phyloP scores from a whole-genome alignment of 2,329 filamentous ascomycete species.

The Microdochium nivale region DNA sequence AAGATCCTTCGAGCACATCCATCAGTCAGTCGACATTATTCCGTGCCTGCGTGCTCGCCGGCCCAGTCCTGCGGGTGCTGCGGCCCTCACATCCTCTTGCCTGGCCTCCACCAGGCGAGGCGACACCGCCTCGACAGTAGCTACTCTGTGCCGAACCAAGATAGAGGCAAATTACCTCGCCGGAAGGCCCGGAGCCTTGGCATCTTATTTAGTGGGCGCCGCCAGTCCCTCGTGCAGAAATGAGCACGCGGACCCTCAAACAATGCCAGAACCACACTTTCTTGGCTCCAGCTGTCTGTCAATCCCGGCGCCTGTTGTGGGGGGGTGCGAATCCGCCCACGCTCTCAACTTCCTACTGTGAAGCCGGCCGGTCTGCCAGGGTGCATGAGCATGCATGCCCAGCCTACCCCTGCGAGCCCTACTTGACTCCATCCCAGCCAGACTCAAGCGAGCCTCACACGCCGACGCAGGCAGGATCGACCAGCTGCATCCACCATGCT shows the following conservation, averaged over 20 bases:
- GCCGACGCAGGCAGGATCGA: too few relatives aligned
- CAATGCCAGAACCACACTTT: not conserved
- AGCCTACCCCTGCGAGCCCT: not conserved
- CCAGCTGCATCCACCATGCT: too few relatives aligned
- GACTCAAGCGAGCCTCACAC: not conserved
- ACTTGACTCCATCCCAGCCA: not conserved
- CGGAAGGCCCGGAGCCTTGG: too few relatives aligned
- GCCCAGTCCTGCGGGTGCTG: not conserved
- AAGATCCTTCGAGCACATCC: not conserved
- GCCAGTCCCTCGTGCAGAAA: too few relatives aligned
- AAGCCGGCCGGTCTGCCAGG: not conserved
- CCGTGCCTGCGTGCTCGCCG: not conserved
- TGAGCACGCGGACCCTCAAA: not conserved
- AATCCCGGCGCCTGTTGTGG: not conserved
- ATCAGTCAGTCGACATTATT: too few relatives aligned
- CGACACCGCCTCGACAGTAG: too few relatives aligned
- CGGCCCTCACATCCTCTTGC: not conserved
- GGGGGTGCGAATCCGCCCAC: not conserved
- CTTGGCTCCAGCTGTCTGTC: too few relatives aligned
- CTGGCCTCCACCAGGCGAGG: not conserved
- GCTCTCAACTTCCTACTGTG: not conserved
- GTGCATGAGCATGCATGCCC: not conserved
- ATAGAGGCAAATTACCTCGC: too few relatives aligned
- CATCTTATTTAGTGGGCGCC: too few relatives aligned
- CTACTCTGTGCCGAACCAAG: too few relatives aligned